Evolutionary conservation across 148 eudicot genomes (phyloP), one percentile per base, ranked within the genome.

Genomic region (Polygonum maritimum): DNA sequence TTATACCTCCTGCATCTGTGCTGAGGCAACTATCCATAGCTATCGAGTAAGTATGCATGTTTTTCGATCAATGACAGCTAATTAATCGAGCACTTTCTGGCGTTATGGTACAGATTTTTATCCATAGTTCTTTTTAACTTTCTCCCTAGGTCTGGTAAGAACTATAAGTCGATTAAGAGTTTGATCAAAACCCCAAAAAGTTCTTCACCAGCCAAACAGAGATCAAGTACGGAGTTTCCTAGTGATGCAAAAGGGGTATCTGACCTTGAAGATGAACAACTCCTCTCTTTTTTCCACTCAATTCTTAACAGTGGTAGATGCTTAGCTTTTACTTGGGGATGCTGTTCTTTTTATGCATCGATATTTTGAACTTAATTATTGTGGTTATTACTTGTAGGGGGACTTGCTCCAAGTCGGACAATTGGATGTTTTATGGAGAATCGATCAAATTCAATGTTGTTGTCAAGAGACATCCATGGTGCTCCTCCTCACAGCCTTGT

Each of bases 401-500:
- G 96, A 81, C 93, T 90, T 79, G 67, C 83, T 84, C 79, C 88
- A n/a, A 80, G 84, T 65, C 84, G 88, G 78, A 88, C 88, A 86
- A 83, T 85, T 16, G 80, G 83, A 77, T 83, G 86, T 79, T 78
- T 65, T 48, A 73, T 73, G 41, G 97, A 86, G 69, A 86, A 75
- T 57, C 83, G 76, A 47, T 60, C 86, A 67, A 85, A 52, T 71
- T 70, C 80, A n/a, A 62, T 92, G 48, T 80, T 85, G 48, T 84
- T 92, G 77, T 82, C 88, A n/a, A 90, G 88, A 84, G 98, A 94
- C 74, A 87, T 94, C 70, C 97, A 92, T 82, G 97, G 93, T 76
- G 91, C 93, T 79, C 96, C 98, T 11, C 84, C 87, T 48, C 88
- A 90, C 36, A 84, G 92, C 85, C 83, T 94, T 86, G 80, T 92